Conservation (phyloP, 768 basidiomycete species). For the Macrolepiota fuliginosa region DNA sequence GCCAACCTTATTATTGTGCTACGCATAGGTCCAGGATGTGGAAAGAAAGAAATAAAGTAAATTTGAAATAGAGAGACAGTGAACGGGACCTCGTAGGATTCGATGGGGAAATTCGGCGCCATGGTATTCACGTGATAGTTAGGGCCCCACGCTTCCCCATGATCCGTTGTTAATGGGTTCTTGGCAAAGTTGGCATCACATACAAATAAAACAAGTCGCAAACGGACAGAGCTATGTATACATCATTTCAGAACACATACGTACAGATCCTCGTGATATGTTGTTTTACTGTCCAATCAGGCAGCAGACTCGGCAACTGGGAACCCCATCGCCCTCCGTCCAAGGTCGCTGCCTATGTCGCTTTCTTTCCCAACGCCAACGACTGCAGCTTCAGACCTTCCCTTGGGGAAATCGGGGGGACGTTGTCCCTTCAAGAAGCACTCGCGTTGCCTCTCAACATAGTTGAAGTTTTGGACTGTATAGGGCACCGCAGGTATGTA, state of each 20-base stretch:
- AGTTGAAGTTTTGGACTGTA: slow-evolving; percentile 51
- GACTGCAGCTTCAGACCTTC: slow-evolving; percentile 33
- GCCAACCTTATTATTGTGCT: slow-evolving; percentile 40
- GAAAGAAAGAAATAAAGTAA: background rate
- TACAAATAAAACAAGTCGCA: too few relatives aligned
- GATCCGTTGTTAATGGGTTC: too few relatives aligned
- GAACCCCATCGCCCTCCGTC: slow-evolving; percentile 15
- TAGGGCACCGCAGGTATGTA: slow-evolving; percentile 75
- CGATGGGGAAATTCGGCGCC: too few relatives aligned
- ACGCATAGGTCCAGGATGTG: background rate
- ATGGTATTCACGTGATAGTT: too few relatives aligned
- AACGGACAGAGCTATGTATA: too few relatives aligned
- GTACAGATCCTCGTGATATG: background rate
- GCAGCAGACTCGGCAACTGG: background rate
- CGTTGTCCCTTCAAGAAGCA: slow-evolving; percentile 57
- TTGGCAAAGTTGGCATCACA: too few relatives aligned
- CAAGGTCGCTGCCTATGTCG: slow-evolving; percentile 34
- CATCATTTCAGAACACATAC: background rate
- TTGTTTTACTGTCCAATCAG: background rate
- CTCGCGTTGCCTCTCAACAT: slow-evolving; percentile 60
- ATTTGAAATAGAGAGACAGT: too few relatives aligned
- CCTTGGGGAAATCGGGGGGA: slow-evolving; percentile 70
- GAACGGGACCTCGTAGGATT: too few relatives aligned
- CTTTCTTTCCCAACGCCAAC: slow-evolving; percentile 32
- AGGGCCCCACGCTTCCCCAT: too few relatives aligned